Percentiles rank a stretch among this genome's conserved stretches.
Conservation (phyloP, 768 basidiomycete genomes). For the Termitomyces sp. region DNA sequence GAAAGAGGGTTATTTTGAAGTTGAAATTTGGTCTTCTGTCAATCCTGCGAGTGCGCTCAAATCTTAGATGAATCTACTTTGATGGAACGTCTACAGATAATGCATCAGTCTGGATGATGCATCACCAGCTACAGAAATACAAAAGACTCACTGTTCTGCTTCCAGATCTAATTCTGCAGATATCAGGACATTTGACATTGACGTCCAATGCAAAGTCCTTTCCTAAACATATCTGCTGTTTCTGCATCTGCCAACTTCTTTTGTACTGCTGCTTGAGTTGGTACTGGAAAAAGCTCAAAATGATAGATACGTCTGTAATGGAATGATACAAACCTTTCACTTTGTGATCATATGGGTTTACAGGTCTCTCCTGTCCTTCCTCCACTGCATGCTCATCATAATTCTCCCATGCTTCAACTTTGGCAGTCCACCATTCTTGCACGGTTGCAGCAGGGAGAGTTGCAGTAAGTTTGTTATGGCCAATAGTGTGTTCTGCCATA, state of each 20-base stretch:
- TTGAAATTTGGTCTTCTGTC: conserved; percentile 7
- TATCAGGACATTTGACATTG: conserved; percentile 10
- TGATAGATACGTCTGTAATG: background rate
- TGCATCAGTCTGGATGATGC: background rate
- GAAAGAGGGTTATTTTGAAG: conserved; percentile 7
- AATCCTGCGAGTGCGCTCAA: conserved; percentile 4
- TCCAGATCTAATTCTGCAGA: conserved; percentile 15
- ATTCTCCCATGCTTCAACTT: conserved; percentile 12
- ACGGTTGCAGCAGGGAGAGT: background rate
- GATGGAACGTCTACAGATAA: conserved; percentile 2
- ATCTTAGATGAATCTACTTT: background rate
- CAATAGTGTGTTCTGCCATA: conserved; percentile 3
- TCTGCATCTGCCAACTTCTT: conserved; percentile 11
- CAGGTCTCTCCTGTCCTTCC: background rate
- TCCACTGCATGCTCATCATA: no score
- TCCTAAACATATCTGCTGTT: conserved; percentile 1
- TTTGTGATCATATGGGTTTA: background rate
- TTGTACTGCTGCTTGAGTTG: conserved; percentile 3
- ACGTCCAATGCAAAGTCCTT: conserved; percentile 13
- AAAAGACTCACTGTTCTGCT: conserved; percentile 18
- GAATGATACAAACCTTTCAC: background rate
- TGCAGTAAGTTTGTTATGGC: background rate
- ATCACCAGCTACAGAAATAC: background rate
- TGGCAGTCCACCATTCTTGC: conserved; percentile 5
- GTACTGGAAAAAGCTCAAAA: background rate